Conservation (phyloP, 2,329 filamentous ascomycete genomes). For the Fusarium sp. region DNA sequence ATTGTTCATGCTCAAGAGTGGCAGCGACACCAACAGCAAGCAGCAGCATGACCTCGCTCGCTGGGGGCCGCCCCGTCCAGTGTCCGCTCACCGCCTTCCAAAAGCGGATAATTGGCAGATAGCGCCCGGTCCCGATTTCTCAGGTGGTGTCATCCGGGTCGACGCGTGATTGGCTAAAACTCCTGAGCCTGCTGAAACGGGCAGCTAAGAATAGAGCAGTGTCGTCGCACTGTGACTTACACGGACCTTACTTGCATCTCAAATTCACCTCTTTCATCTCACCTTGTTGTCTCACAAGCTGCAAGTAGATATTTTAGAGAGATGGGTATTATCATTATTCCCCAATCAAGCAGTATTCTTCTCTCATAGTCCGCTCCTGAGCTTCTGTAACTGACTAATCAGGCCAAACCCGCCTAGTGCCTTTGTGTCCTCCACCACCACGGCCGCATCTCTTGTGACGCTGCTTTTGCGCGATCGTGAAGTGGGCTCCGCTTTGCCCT, state of each 20-base stretch:
- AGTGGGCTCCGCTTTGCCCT: slow-evolving; percentile 45
- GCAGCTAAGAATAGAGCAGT: slow-evolving; percentile 6
- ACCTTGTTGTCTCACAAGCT: not conserved
- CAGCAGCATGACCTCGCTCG: slow-evolving; percentile 38
- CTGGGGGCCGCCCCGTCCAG: slow-evolving; percentile 12
- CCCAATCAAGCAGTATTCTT: not conserved
- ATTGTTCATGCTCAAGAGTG: slow-evolving; percentile 19
- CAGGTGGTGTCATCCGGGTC: slow-evolving; percentile 6
- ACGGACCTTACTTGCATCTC: not conserved
- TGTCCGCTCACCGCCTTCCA: slow-evolving; percentile 40
- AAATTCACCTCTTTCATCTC: not conserved
- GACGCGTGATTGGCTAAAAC: slow-evolving; percentile 26
- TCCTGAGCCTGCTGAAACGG: not conserved
- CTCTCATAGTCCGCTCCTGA: slow-evolving; percentile 60
- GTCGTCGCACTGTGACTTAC: slow-evolving; percentile 10
- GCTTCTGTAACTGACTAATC: slow-evolving; percentile 68
- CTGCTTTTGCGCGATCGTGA: slow-evolving; percentile 50
- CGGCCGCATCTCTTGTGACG: slow-evolving; percentile 42
- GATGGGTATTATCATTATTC: not conserved
- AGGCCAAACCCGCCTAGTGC: slow-evolving; percentile 63
- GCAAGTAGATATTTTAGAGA: not conserved
- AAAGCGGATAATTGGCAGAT: slow-evolving; percentile 26
- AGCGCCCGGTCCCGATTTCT: slow-evolving; percentile 26
- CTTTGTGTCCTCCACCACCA: slow-evolving; percentile 52
- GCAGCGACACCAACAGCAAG: slow-evolving; percentile 2